Percentiles rank a stretch among this genome's conserved stretches.
Evolutionary conservation across 192 early-diverging fungal genomes (phyloP).

Genomic region (Funneliformis geosporum): DNA sequence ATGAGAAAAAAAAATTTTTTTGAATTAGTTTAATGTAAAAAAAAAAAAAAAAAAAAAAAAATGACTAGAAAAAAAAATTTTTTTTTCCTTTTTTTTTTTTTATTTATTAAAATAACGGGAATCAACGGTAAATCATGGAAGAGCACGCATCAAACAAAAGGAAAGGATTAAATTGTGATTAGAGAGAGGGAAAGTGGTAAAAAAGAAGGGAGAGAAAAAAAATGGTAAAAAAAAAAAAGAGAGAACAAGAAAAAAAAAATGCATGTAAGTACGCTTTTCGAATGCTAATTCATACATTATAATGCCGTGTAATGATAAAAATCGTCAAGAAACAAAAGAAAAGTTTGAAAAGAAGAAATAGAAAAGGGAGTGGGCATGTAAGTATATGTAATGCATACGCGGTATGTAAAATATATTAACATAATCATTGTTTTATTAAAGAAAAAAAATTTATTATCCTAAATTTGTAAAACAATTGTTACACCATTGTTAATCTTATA

Average conservation of each 20-base stretch:
- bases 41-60: not conserved
- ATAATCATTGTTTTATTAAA: not conserved
- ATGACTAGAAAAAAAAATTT: too few relatives aligned
- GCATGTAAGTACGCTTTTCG: not conserved
- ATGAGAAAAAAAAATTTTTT: not conserved
- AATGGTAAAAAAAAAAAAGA: not conserved
- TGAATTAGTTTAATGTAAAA: not conserved
- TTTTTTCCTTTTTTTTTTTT: not conserved
- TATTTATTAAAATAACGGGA: not conserved
- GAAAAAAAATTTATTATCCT: not conserved
- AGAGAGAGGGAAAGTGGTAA: not conserved
- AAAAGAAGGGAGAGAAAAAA: not conserved
- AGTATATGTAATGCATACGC: not conserved
- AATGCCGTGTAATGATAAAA: not conserved
- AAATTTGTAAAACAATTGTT: not conserved
- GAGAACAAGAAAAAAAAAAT: not conserved
- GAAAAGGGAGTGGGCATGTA: too few relatives aligned
- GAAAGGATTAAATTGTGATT: not conserved
- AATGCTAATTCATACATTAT: not conserved
- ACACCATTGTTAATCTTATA: not conserved
- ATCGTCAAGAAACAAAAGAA: not conserved
- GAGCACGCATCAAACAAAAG: not conserved
- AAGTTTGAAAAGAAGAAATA: not conserved
- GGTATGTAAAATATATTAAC: not conserved
- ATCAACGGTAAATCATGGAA: not conserved